Base-by-base conservation (phyloP, 192 early-diverging fungal species). In the Backusella westeae region DNA sequence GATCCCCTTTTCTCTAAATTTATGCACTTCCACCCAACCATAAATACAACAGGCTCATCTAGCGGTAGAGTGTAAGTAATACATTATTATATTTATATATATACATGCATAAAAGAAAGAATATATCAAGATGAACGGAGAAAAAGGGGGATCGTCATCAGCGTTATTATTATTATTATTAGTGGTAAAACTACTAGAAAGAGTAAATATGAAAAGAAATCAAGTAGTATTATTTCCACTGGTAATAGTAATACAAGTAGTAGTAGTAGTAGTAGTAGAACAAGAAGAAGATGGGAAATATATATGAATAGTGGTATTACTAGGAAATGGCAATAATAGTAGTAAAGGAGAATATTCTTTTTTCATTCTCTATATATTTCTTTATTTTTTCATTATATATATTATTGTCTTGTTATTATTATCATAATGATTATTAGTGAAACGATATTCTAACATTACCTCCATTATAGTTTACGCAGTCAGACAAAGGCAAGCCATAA, bases 11-110 rank as follows among this genome's bases (percentile, higher is more conserved):
- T 72, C 34, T 72, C 53, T 68, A 52, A 75, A 75, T 44, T 66
- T 38, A 68, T 66, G 41, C 34, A 67, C 52, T 59, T 75, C 36
- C 72, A 74, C 39, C 26, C 74, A 44, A 63, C 56, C 56, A 29
- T 63, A 63, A 63, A 49, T 49, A 39, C 39, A n/a, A 69, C 52
- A 69, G 75, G 75, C 36, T 56, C 75, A 26, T 69, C 75, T 29
- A 76, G 75, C n/a, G 53, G 49, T 56, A 76, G 75, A 76, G 67
- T 76, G 75, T 76, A 76, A 74, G 72, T 74, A 63, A 14, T 12
- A 38, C 39, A 26, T 17, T 14, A 39, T 21, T 35, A 21, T 17
- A 6, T 72, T 8, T 44, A 67, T 10, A 67, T 35, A 67, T 35
- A 67, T 15, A 66, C 17, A 67, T n/a, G 35, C 29, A 67, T 29